phyloP scores from a whole-genome alignment of 2,329 filamentous ascomycete genomes.

The Diaporthe sp. region DNA sequence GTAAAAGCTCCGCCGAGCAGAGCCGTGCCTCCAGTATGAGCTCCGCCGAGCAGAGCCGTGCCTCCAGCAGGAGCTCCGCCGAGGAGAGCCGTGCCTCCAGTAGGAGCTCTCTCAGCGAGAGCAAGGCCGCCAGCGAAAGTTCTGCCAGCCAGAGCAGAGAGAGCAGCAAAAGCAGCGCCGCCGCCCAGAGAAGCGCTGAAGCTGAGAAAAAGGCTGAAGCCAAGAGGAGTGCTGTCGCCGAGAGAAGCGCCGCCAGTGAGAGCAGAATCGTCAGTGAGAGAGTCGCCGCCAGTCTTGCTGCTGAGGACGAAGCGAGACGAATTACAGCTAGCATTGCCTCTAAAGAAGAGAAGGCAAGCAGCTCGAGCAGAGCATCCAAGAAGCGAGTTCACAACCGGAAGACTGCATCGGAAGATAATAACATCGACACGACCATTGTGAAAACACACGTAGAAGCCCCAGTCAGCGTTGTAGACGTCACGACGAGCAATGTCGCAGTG shows the following conservation, averaged over 20 bases:
- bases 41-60: too few relatives aligned
- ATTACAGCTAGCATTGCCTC: neutral
- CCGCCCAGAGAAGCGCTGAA: neutral
- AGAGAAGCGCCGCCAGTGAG: neutral
- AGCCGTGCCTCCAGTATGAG: neutral
- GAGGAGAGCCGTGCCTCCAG: neutral
- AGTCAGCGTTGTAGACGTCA: neutral
- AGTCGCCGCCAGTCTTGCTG: neutral
- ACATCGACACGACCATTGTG: neutral
- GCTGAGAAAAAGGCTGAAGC: neutral
- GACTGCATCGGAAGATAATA: neutral
- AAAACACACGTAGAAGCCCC: neutral
- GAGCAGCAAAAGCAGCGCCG: neutral
- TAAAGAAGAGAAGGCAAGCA: neutral
- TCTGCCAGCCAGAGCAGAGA: neutral
- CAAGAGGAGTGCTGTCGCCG: neutral
- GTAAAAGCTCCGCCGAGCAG: neutral
- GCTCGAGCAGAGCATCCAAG: neutral
- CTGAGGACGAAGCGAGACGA: neutral
- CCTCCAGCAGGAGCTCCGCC: neutral
- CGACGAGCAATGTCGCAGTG: neutral
- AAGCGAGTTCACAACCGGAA: neutral
- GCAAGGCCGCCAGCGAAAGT: neutral
- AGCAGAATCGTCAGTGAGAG: neutral
- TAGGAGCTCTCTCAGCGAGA: neutral